Conservation (phyloP, 305 asterid genomes). For the Solanum chacoense region DNA sequence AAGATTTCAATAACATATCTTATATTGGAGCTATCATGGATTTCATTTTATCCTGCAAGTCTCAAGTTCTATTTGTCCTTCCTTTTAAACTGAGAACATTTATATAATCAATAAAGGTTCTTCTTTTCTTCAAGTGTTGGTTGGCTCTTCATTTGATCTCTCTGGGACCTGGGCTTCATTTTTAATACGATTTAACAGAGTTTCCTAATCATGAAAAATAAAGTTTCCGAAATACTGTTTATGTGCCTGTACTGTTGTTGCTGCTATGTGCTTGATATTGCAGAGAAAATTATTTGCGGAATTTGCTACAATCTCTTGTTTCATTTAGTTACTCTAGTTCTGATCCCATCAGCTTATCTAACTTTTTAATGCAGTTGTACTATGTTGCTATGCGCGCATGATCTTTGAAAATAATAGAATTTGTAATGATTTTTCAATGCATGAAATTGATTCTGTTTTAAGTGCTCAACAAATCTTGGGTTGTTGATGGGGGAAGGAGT, state of each 20-base stretch:
- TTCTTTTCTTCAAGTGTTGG: neutral
- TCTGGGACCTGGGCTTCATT: neutral
- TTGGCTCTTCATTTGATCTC: neutral
- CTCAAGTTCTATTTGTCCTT: neutral
- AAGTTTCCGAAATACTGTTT: neutral
- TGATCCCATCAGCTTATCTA: neutral
- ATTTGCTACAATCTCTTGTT: neutral
- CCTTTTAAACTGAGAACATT: neutral
- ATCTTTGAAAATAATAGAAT: neutral
- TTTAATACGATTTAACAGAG: neutral
- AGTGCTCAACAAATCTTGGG: neutral
- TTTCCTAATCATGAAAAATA: neutral
- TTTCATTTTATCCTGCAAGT: neutral
- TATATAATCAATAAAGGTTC: neutral
- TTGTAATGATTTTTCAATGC: neutral
- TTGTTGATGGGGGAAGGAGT: neutral
- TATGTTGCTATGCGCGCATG: neutral
- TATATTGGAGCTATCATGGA: neutral
- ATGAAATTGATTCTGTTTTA: neutral
- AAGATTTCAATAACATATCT: neutral
- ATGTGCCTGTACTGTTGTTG: neutral
- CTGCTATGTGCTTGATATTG: neutral
- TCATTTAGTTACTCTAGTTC: neutral
- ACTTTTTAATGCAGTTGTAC: neutral
- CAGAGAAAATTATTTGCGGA: neutral